Percentiles rank a stretch among this genome's conserved stretches.
phyloP scores from a whole-genome alignment of 2,329 filamentous ascomycete species.

The Diaporthe sp. region DNA sequence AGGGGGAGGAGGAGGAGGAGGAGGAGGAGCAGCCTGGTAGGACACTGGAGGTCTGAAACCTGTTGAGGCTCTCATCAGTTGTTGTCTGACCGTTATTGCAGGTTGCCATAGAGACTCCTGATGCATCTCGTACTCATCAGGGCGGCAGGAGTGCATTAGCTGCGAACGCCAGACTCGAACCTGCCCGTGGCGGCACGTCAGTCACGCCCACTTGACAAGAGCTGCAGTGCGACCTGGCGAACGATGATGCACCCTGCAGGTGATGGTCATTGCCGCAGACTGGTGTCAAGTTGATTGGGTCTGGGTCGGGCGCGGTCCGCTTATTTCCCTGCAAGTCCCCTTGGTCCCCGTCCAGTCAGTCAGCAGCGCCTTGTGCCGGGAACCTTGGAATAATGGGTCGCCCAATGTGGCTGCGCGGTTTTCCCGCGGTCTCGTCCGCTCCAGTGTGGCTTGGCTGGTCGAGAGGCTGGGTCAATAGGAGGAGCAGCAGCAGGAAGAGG shows the following conservation, averaged over 20 bases:
- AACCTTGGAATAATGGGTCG: slow-evolving; percentile 9
- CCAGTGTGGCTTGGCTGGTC: slow-evolving; percentile 14
- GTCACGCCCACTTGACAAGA: neutral
- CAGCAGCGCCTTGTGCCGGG: neutral
- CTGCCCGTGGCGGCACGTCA: slow-evolving; percentile 4
- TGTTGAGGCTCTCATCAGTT: neutral
- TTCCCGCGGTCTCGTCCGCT: slow-evolving; percentile 7
- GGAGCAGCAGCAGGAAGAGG: slow-evolving; percentile 6
- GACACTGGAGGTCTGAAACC: neutral
- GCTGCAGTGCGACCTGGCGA: slow-evolving; percentile 5
- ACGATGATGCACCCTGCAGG: slow-evolving; percentile 11
- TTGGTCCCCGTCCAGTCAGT: too few species aligned
- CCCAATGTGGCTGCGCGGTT: slow-evolving; percentile 17
- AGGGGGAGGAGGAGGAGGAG: too few species aligned
- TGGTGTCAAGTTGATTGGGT: slow-evolving; percentile 30
- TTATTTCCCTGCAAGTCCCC: slow-evolving; percentile 11
- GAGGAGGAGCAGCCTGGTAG: neutral
- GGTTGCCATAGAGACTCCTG: slow-evolving; percentile 12
- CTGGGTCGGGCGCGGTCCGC: neutral
- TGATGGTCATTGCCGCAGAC: slow-evolving; percentile 4
- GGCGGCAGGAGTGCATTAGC: slow-evolving; percentile 25
- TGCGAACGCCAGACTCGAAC: neutral
- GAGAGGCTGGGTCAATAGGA: neutral
- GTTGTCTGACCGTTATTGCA: neutral
- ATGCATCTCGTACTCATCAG: slow-evolving; percentile 3